These are phyloP conservation scores for Silene uniflora DNA, from an alignment of 148 eudicot genomes.

Conservation along the genomic window DNA sequence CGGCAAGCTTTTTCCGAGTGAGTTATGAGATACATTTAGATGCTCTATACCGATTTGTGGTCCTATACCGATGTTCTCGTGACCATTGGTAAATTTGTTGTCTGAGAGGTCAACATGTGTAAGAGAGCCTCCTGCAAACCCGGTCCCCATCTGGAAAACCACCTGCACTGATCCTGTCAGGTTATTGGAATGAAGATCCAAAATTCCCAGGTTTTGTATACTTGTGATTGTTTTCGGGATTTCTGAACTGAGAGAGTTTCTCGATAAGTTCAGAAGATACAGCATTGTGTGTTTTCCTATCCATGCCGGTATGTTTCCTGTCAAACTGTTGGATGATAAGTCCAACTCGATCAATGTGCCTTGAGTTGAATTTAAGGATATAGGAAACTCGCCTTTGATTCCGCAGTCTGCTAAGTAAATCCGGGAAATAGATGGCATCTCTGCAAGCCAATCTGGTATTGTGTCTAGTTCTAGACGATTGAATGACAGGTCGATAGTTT, in stretches of 20 bases:
- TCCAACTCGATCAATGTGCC: constrained; percentile 39
- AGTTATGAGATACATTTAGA: constrained; percentile 39
- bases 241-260: constrained; percentile 33
- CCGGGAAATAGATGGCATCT: constrained; percentile 36
- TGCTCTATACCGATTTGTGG: constrained; percentile 20
- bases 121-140: constrained; percentile 29
- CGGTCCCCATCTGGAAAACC: constrained; percentile 33
- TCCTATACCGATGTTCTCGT: constrained; percentile 38
- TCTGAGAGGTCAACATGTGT: constrained; percentile 40
- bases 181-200: constrained; percentile 58
- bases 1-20: constrained; percentile 32
- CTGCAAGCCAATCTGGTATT: constrained; percentile 41
- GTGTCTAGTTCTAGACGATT: constrained; percentile 37
- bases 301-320: constrained; percentile 50
- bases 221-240: constrained; percentile 38
- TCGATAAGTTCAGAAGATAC: constrained; percentile 47
- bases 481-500: constrained; percentile 40
- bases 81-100: constrained; percentile 40
- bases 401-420: constrained; percentile 42
- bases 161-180: constrained; percentile 38
- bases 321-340: constrained; percentile 43
- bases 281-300: constrained; percentile 35
- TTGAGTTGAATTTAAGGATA: constrained; percentile 16
- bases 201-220: constrained; percentile 22
- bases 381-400: constrained; percentile 39